These are phyloP conservation scores for Acanthamoeba sp. DNA, from an alignment of 208 protist genomes.

Conservation along the genomic window DNA sequence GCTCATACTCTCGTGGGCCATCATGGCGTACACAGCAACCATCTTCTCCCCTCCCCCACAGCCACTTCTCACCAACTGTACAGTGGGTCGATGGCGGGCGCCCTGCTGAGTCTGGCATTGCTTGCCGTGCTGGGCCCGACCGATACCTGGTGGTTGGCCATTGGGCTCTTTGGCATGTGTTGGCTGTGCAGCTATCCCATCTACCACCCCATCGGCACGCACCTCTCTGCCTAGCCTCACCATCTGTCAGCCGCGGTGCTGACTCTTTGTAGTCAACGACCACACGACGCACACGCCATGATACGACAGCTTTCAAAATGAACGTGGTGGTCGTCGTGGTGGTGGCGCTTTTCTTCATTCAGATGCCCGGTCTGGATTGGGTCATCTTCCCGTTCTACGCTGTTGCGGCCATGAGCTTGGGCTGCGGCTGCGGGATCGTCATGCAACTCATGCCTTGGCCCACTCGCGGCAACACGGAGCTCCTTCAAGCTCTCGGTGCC, in stretches of 20 bases:
- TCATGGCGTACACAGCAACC: slow-evolving; percentile 6
- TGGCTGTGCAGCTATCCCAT: slow-evolving; percentile 51
- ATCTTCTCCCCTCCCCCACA: not conserved
- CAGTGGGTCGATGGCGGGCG: slow-evolving; percentile 1
- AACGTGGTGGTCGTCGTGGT: not conserved
- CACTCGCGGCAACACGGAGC: not conserved
- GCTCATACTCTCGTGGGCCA: slow-evolving; percentile 45
- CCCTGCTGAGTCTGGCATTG: not conserved
- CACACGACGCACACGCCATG: not conserved
- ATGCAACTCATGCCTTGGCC: slow-evolving; percentile 40
- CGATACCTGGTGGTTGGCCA: slow-evolving; percentile 52
- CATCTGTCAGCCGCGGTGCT: not conserved
- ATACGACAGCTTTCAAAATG: slow-evolving; percentile 42
- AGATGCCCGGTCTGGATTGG: slow-evolving; percentile 5
- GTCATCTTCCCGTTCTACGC: slow-evolving; percentile 32
- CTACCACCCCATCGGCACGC: slow-evolving; percentile 12
- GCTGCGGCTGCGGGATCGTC: slow-evolving; percentile 16
- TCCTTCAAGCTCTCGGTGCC: not conserved
- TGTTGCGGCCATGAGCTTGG: not conserved
- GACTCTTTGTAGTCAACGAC: too few relatives aligned
- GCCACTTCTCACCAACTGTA: not conserved
- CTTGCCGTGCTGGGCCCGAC: not conserved
- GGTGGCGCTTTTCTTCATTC: slow-evolving; percentile 34
- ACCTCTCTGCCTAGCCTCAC: not conserved
- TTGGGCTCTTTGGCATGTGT: not conserved